Percentiles rank a stretch among this genome's conserved stretches.
Evolutionary conservation across 2,329 filamentous ascomycete genomes (phyloP).

Genomic region (Ophiosphaerella narmari): DNA sequence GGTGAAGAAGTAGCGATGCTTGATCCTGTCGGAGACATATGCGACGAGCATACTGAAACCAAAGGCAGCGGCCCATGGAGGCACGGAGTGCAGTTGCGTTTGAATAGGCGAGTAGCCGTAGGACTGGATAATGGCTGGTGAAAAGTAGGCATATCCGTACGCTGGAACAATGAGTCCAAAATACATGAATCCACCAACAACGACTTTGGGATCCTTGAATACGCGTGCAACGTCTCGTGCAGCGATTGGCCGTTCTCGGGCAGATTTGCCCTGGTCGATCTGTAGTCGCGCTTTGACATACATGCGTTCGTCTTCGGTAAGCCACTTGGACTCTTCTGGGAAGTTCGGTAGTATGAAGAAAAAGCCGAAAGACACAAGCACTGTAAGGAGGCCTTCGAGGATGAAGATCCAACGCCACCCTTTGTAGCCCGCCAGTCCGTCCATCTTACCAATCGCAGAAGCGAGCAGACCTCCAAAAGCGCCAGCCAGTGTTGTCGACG

Average conservation of each 20-base stretch:
- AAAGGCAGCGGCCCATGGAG: constrained; percentile 74
- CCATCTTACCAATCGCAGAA: constrained; percentile 87
- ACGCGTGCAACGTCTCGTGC: constrained; percentile 50
- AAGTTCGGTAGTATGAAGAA: constrained; percentile 56
- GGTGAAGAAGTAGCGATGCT: constrained; percentile 76
- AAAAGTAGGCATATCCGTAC: constrained; percentile 55
- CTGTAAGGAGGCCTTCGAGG: constrained; percentile 59
- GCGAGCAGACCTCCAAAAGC: constrained; percentile 88
- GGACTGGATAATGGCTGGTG: constrained; percentile 52
- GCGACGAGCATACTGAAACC: constrained; percentile 78
- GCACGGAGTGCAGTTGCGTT: constrained; percentile 60
- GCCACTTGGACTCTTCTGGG: constrained; percentile 56
- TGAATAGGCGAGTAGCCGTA: constrained; percentile 59
- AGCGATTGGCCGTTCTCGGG: constrained; percentile 51
- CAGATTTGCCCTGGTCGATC: constrained; percentile 54
- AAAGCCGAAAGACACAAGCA: constrained; percentile 51
- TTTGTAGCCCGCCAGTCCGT: constrained; percentile 66
- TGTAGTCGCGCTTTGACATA: constrained; percentile 54
- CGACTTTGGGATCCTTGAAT: constrained; percentile 56
- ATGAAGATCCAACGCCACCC: constrained; percentile 89
- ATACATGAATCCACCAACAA: constrained; percentile 58
- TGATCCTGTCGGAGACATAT: constrained; percentile 69
- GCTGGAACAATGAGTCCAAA: constrained; percentile 50
- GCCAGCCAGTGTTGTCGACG: constrained; percentile 75
- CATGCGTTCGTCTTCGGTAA: constrained; percentile 51